These are phyloP conservation scores for Pontederia paniculata DNA, from an alignment of 176 grass and related monocot species.

Conservation along the genomic window DNA sequence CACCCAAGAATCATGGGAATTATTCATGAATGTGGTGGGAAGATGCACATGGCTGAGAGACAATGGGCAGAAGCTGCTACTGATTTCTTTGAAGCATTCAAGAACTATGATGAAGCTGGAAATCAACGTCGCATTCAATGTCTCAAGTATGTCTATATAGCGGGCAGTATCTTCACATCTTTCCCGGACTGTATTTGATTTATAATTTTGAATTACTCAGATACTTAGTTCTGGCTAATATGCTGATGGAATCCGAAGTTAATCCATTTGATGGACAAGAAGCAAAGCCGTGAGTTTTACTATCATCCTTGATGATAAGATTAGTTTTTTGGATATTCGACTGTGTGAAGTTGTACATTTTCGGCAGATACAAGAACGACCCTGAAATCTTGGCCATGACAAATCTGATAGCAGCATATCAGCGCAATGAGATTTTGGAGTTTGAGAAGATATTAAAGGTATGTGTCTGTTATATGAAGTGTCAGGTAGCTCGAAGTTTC, in stretches of 20 bases:
- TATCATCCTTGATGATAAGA: constrained; percentile 8
- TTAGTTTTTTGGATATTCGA: constrained; percentile 4
- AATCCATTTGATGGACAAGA: constrained; percentile 99
- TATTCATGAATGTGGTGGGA: constrained; percentile 99
- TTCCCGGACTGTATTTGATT: background rate
- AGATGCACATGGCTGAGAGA: constrained; percentile 99
- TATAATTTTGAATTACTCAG: constrained; percentile 28
- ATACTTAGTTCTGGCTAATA: constrained; percentile 98
- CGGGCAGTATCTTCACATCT: background rate
- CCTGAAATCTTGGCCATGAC: constrained; percentile 99
- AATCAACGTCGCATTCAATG: constrained; percentile 88
- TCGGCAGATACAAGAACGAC: constrained; percentile 91
- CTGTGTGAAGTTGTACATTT: background rate
- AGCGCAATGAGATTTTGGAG: constrained; percentile 95
- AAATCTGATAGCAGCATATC: constrained; percentile 94
- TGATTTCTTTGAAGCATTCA: constrained; percentile 99
- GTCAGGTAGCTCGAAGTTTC: background rate
- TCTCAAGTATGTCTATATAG: constrained; percentile 49
- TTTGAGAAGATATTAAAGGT: constrained; percentile 99
- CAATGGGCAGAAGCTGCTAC: constrained; percentile 86
- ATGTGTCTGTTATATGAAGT: constrained; percentile 7
- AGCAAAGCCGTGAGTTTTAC: constrained; percentile 76
- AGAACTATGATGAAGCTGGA: constrained; percentile 99
- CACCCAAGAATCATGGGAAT: constrained; percentile 99
- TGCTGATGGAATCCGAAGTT: constrained; percentile 99